Conservation (phyloP, 176 grass and related monocot species). For the Triticum turgidum region DNA sequence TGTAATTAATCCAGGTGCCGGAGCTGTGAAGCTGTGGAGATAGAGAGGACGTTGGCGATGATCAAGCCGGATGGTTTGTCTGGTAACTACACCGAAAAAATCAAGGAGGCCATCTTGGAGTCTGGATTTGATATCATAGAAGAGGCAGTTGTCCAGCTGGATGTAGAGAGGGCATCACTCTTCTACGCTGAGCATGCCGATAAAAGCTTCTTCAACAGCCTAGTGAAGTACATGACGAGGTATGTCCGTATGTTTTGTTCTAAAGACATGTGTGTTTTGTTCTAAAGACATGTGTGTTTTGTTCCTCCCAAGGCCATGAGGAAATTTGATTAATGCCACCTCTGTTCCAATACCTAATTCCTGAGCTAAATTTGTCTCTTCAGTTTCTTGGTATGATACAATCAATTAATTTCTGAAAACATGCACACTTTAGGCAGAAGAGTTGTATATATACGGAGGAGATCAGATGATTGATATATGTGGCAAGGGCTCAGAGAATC, state of each 20-base stretch:
- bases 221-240: conserved; percentile 85
- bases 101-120: conserved; percentile 59
- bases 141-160: conserved; percentile 48
- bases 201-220: conserved; percentile 81
- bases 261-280: too few relatives aligned
- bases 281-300: not conserved
- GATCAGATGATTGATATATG: not conserved
- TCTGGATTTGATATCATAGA: conserved; percentile 66
- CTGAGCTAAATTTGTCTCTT: not conserved
- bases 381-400: not conserved
- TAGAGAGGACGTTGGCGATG: conserved; percentile 75
- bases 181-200: conserved; percentile 80
- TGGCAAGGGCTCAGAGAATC: not conserved
- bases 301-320: not conserved
- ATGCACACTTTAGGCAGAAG: not conserved
- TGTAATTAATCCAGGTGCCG: conserved; percentile 46
- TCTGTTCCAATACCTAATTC: not conserved
- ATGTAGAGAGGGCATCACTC: conserved; percentile 49
- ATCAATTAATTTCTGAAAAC: not conserved
- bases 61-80: conserved; percentile 85
- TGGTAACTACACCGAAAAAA: conserved; percentile 56
- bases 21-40: conserved; percentile 32
- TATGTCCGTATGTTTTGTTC: not conserved
- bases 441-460: not conserved
- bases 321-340: not conserved